These are phyloP conservation scores for Stagonosporopsis vannaccii DNA, from an alignment of 2,329 filamentous ascomycete genomes.

Conservation along the genomic window DNA sequence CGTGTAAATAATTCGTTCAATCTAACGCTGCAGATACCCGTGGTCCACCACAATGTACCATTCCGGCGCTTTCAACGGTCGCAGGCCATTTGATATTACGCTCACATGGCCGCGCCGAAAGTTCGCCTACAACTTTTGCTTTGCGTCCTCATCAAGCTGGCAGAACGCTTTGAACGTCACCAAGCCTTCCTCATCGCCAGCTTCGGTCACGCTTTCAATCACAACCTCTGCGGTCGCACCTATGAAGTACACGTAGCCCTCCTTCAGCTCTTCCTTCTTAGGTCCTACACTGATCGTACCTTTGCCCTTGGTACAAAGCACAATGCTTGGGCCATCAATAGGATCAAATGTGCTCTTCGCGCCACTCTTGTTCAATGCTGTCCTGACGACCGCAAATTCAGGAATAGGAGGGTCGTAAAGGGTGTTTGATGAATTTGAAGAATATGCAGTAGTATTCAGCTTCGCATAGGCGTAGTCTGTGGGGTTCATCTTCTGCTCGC, in stretches of 20 bases:
- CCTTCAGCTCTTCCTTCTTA: constrained; percentile 72
- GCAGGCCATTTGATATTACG: neutral
- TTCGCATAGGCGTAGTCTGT: constrained; percentile 85
- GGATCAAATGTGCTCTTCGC: constrained; percentile 89
- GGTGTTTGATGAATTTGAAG: constrained; percentile 72
- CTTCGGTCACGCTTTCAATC: constrained; percentile 70
- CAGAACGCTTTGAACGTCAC: constrained; percentile 94
- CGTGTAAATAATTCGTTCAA: neutral
- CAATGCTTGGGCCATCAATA: constrained; percentile 86
- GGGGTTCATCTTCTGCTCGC: constrained; percentile 91
- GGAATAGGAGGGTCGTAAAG: constrained; percentile 97
- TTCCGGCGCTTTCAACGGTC: neutral
- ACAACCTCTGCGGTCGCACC: constrained; percentile 86
- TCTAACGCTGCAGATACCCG: no score
- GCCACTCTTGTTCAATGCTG: constrained; percentile 71
- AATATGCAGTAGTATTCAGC: constrained; percentile 82
- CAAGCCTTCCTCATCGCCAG: constrained; percentile 66
- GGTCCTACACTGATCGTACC: constrained; percentile 86
- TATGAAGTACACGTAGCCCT: constrained; percentile 66
- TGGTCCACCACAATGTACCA: no score
- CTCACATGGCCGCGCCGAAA: neutral
- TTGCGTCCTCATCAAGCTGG: constrained; percentile 63
- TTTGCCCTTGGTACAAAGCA: constrained; percentile 86
- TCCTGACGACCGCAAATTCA: constrained; percentile 90
- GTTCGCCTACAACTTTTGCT: constrained; percentile 37